Conservation (phyloP, 164 flowering plant genomes). For the Sedum album region DNA sequence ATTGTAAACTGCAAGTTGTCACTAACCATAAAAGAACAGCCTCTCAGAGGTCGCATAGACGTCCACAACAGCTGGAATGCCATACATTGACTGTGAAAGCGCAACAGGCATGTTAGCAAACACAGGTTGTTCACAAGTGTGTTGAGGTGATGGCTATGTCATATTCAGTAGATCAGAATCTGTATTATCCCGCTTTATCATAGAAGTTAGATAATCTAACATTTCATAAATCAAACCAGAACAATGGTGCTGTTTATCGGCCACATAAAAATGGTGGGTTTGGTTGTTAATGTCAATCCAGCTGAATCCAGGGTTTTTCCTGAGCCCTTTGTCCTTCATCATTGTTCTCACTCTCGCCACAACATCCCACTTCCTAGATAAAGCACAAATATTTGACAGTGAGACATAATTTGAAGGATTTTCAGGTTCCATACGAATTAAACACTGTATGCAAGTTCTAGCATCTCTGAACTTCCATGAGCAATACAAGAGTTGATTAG, state of each 20-base stretch:
- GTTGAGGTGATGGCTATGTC: background rate
- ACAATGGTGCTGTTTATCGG: constrained; percentile 51
- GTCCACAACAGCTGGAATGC: background rate
- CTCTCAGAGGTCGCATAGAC: background rate
- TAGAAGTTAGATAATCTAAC: constrained; percentile 30
- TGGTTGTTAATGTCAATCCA: constrained; percentile 47
- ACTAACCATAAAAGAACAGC: background rate
- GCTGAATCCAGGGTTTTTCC: constrained; percentile 67
- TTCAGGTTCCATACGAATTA: constrained; percentile 52
- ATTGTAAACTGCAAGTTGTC: no score
- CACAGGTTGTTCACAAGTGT: background rate
- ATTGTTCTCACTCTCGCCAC: constrained; percentile 46
- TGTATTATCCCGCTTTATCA: constrained; percentile 26
- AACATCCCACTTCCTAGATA: constrained; percentile 51
- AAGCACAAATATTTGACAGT: constrained; percentile 56
- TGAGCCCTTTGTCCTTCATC: constrained; percentile 51
- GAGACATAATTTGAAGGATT: constrained; percentile 60
- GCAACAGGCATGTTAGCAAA: background rate
- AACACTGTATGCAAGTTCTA: constrained; percentile 37
- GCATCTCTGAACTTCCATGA: constrained; percentile 47
- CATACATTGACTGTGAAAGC: background rate
- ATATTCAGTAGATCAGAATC: constrained; percentile 14
- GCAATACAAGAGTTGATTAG: constrained; percentile 37
- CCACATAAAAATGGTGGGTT: constrained; percentile 47
- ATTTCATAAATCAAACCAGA: constrained; percentile 30